Base-by-base conservation (phyloP, 331 rosid species). In the Cydonia oblonga region DNA sequence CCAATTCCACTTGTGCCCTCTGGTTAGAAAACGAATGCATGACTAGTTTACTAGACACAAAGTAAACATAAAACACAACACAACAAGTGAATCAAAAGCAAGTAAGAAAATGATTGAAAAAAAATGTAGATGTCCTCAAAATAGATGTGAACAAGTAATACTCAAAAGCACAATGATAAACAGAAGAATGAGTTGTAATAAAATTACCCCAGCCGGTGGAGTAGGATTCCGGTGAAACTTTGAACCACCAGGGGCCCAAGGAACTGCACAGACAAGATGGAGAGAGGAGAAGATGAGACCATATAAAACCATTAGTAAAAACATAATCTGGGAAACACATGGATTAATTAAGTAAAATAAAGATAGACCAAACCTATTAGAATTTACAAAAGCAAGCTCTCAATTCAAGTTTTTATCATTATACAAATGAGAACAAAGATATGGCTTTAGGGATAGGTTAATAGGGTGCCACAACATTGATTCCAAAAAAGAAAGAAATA, bases 171-270 rank as follows among this genome's bases (percentile, higher is more conserved):
- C 38, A 72, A 53, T 14, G 40, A 72, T 65, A 35, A 5, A 76
- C 9, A 24, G 65, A 70, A 64, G 62, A 40, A 46, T 7, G n/a
- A 19, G 62, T 33, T 46, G 25, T 33, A 29, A 75, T 44, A 62
- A 66, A 76, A 84, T 88, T 87, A 91, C 97, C 93, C 98, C 98
- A 24, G 83, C 8, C 73, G 97, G 97, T 51, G 98, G 98, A 81
- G 86, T 63, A 53, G 98, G 97, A 79, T 95, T 95, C 69, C 98
- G 91, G 57, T 87, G 85, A 78, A 91, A 95, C 90, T 89, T 95
- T 51, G 96, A 85, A 83, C 98, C 98, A 68, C 97, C 98, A 1
- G 98, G 98, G 62, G 96, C 96, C 98, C 98, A 95, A 24, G 98
- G 98, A 84, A 91, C 98, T 95, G 74, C 22, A 69, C 75, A 80